Evolutionary conservation across 106 monocot species (phyloP).

Genomic region (Chionographis japonica): DNA sequence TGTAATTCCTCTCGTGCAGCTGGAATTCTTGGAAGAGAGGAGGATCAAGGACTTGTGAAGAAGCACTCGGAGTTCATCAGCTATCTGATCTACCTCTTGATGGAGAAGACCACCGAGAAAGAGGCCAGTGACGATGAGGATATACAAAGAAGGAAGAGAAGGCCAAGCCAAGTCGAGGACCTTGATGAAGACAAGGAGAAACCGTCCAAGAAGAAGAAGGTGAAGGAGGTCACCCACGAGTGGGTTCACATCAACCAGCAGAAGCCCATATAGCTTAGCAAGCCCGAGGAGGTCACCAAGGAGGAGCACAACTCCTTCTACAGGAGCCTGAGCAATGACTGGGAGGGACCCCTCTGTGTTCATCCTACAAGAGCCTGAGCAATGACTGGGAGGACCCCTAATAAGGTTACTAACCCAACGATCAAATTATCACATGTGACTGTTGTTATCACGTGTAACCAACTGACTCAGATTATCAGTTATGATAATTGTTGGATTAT

Average conservation of each 20-base stretch:
- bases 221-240: slow-evolving; percentile 25
- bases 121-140: slow-evolving; percentile 31
- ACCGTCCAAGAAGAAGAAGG: slow-evolving; percentile 24
- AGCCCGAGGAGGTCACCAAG: slow-evolving; percentile 6
- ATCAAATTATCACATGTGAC: no score
- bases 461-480: no score
- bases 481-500: no score
- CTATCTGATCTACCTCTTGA: slow-evolving; percentile 23
- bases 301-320: slow-evolving; percentile 17
- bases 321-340: slow-evolving; percentile 4
- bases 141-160: not conserved
- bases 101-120: slow-evolving; percentile 6
- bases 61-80: slow-evolving; percentile 21
- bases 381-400: no score
- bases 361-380: no score
- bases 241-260: slow-evolving; percentile 14
- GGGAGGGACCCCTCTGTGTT: no score
- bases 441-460: no score
- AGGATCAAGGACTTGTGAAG: slow-evolving; percentile 20
- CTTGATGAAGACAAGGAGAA: slow-evolving; percentile 29
- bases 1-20: slow-evolving; percentile 12
- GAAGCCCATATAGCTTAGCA: not conserved
- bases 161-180: slow-evolving; percentile 23
- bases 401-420: no score
- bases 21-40: slow-evolving; percentile 30